These are phyloP conservation scores for Leishmania martiniquensis DNA, from an alignment of 208 protist species.

Conservation along the genomic window DNA sequence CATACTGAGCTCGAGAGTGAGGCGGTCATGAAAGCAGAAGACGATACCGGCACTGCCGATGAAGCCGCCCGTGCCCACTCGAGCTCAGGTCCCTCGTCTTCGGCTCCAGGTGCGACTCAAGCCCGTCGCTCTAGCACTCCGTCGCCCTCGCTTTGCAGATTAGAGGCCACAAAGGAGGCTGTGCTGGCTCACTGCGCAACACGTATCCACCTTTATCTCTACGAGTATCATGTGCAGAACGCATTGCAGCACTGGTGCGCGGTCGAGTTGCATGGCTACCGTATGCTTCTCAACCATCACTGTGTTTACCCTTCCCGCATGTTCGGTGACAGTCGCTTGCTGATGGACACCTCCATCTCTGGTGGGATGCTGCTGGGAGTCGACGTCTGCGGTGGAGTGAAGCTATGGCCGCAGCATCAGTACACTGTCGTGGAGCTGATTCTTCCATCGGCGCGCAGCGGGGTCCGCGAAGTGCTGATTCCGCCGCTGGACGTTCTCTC, in stretches of 20 bases:
- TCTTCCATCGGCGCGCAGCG: conserved; percentile 39
- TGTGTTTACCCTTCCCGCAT: conserved; percentile 70
- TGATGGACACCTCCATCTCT: conserved; percentile 70
- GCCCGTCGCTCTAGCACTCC: neutral
- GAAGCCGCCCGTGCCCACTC: neutral
- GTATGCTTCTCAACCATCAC: conserved; percentile 81
- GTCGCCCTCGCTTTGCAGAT: conserved; percentile 4
- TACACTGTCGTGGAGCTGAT: conserved; percentile 77
- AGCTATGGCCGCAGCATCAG: conserved; percentile 69
- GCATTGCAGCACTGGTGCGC: conserved; percentile 56
- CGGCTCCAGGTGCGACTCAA: neutral
- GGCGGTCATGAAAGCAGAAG: neutral
- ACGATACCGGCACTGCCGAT: neutral
- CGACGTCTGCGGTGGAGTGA: conserved; percentile 84
- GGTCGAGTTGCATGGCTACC: conserved; percentile 65
- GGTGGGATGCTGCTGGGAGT: conserved; percentile 57
- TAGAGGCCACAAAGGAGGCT: conserved; percentile 14
- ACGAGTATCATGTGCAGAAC: conserved; percentile 46
- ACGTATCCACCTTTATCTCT: conserved; percentile 57
- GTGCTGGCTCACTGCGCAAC: conserved; percentile 60
- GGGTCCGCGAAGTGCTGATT: conserved; percentile 24
- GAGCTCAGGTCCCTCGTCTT: neutral
- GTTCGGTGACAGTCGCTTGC: conserved; percentile 66
- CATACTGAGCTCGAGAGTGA: neutral
- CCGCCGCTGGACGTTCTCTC: neutral